phyloP scores from a whole-genome alignment of 2,329 filamentous ascomycete species.

The Samsoniella hepiali region DNA sequence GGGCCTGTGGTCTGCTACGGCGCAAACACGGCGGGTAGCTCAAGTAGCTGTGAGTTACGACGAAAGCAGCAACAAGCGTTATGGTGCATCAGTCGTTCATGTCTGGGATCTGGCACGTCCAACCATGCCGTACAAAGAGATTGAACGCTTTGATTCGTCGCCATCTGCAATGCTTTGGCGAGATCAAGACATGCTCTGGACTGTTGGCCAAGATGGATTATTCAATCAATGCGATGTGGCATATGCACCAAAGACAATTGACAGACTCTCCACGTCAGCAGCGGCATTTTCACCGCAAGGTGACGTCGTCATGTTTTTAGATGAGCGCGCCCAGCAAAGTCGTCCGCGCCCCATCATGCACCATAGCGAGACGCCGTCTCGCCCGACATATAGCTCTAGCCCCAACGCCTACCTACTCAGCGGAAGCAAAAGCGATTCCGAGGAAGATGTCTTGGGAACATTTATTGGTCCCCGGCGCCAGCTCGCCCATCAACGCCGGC shows the following conservation, averaged over 20 bases:
- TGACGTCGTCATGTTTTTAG: constrained; percentile 59
- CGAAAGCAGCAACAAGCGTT: constrained; percentile 50
- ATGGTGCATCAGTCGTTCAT: constrained; percentile 58
- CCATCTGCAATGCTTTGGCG: constrained; percentile 61
- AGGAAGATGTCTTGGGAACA: constrained; percentile 60
- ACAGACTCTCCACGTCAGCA: constrained; percentile 59
- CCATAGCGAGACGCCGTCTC: constrained; percentile 34
- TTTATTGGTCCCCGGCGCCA: constrained; percentile 52
- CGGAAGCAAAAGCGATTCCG: constrained; percentile 60
- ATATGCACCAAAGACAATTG: constrained; percentile 60
- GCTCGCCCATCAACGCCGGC: constrained; percentile 39
- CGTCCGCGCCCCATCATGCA: constrained; percentile 41
- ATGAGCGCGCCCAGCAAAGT: constrained; percentile 49
- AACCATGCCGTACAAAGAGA: constrained; percentile 63
- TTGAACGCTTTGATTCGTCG: constrained; percentile 57
- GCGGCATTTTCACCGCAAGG: constrained; percentile 59
- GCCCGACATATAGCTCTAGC: constrained; percentile 47
- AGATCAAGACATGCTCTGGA: constrained; percentile 64
- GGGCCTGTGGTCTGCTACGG: constrained; percentile 61
- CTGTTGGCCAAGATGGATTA: constrained; percentile 57
- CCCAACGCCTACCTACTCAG: constrained; percentile 50
- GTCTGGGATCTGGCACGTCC: constrained; percentile 68
- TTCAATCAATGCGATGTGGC: constrained; percentile 65
- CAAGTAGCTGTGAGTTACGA: constrained; percentile 63
- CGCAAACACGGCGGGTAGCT: constrained; percentile 56